Evolutionary conservation across 768 basidiomycete genomes (phyloP).

Genomic region (Mrakia frigida): DNA sequence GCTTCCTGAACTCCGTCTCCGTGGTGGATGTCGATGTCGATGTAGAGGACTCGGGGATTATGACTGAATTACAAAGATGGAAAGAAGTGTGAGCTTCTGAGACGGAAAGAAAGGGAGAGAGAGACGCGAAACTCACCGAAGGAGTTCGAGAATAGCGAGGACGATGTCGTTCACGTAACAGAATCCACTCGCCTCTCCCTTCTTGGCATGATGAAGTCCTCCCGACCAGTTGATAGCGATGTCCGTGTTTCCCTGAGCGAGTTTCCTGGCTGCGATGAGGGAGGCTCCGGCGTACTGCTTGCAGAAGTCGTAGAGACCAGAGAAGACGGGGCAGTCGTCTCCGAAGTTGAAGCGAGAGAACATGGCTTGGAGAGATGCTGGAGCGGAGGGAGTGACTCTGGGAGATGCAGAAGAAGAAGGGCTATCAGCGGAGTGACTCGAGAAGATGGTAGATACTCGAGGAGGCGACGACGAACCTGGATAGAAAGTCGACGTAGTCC

Average conservation of each 20-base stretch:
- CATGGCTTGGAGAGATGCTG: slow-evolving; percentile 47
- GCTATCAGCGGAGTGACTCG: not conserved
- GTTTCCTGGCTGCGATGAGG: slow-evolving; percentile 80
- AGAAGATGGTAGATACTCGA: no score
- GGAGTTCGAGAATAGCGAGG: slow-evolving; percentile 82
- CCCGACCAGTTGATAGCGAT: slow-evolving; percentile 99
- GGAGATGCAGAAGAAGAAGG: slow-evolving; percentile 55
- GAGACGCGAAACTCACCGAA: slow-evolving; percentile 54
- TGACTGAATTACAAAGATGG: not conserved
- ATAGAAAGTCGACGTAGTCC: slow-evolving; percentile 94
- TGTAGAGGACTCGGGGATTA: slow-evolving; percentile 91
- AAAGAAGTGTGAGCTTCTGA: not conserved
- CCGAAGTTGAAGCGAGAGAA: slow-evolving; percentile 89
- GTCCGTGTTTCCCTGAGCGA: slow-evolving; percentile 78
- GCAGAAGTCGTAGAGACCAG: slow-evolving; percentile 91
- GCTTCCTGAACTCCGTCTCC: slow-evolving; percentile 98
- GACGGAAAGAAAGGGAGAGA: not conserved
- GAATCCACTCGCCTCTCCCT: slow-evolving; percentile 95
- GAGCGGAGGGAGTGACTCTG: slow-evolving; percentile 35
- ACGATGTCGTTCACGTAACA: slow-evolving; percentile 98
- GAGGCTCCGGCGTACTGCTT: slow-evolving; percentile 89
- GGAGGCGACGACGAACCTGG: slow-evolving; percentile 54
- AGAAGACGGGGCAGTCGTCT: slow-evolving; percentile 94
- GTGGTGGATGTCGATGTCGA: slow-evolving; percentile 99
- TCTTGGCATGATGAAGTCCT: slow-evolving; percentile 95